Base-by-base conservation (phyloP, 106 monocot genomes). In the Narthecium ossifragum region DNA sequence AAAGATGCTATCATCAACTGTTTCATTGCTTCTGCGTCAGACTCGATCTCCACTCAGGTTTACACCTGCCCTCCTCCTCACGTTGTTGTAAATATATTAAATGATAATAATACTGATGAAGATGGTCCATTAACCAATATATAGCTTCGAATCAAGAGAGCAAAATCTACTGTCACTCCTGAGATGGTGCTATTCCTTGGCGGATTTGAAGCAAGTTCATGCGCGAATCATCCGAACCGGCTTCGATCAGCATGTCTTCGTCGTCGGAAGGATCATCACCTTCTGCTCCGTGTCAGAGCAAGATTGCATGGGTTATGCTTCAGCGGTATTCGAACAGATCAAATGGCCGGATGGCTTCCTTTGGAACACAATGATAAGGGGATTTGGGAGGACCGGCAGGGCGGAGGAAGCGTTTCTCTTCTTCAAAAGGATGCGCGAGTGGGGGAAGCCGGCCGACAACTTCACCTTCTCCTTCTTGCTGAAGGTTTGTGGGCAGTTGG, bases 331-430 rank as follows among this genome's bases (percentile, higher is more conserved):
- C 45, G 25, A 48, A 8, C 63, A 51, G 32, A 30, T 88, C 26
- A 28, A 32, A 7, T 65, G 21, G 7, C 79, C 75, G 0, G 88
- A 83, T 50, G 76, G 55, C 1, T 88, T 83, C 70, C 30, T 76
- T 15, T 88, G 64, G 72, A 88, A 76, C 63, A 88, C 88, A 26
- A 76, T 83, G 69, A 88, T 83, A 12, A 60, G 83, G 50, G 87
- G 82, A 18, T 76, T 76, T 29, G 82, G 66, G 10, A 66, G 71
- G 40, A 50, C 59, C 25, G 48, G 40, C 64, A 65, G 66, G 38
- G 29, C 25, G 0, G 61, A 59, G 25, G 76, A 83, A 22, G 88
- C 88, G 0, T 57, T 88, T 31, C 17, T 47, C 28, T 70, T 60
- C 70, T 88, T 72, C 53, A 12, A 31, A 10, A 57, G 21, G 51